Percentiles rank a stretch among this genome's conserved stretches.
Conservation (phyloP, 2,329 filamentous ascomycete species). For the Karstenula rhodostoma region DNA sequence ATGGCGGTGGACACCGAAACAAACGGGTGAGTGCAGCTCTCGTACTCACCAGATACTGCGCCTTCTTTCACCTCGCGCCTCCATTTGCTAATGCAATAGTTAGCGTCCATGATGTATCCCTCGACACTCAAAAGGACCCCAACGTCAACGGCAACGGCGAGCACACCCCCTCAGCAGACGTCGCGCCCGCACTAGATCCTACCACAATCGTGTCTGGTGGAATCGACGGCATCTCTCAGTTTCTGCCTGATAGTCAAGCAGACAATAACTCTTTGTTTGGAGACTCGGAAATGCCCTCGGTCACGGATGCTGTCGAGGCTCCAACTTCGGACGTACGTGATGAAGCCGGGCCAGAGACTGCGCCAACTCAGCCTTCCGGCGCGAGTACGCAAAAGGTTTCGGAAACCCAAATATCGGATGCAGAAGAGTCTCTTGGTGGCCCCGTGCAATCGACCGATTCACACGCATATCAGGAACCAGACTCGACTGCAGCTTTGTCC, state of each 20-base stretch:
- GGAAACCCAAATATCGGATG: slow-evolving; percentile 35
- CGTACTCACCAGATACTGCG: background rate
- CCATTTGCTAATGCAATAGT: slow-evolving; percentile 23
- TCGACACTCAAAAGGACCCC: slow-evolving; percentile 32
- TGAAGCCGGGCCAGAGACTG: slow-evolving; percentile 31
- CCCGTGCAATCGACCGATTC: slow-evolving; percentile 30
- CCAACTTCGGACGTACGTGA: slow-evolving; percentile 48
- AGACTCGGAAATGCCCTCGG: slow-evolving; percentile 39
- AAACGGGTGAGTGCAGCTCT: slow-evolving; percentile 65
- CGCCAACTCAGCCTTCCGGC: slow-evolving; percentile 15
- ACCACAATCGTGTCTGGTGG: slow-evolving; percentile 53
- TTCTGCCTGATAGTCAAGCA: slow-evolving; percentile 51
- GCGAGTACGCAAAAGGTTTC: slow-evolving; percentile 42
- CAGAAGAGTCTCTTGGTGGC: slow-evolving; percentile 19
- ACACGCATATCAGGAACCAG: slow-evolving; percentile 34
- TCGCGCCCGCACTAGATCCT: slow-evolving; percentile 47
- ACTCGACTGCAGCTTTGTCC: slow-evolving; percentile 22
- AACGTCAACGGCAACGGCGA: slow-evolving; percentile 39
- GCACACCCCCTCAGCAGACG: slow-evolving; percentile 29
- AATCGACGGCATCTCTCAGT: slow-evolving; percentile 54
- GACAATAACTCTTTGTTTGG: slow-evolving; percentile 52
- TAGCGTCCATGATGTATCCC: slow-evolving; percentile 46
- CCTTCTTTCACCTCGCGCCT: slow-evolving; percentile 22
- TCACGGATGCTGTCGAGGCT: slow-evolving; percentile 53
- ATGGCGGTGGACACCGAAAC: slow-evolving; percentile 63